A percentile compares a stretch with the other conserved stretches of the same genome.
Conservation (phyloP, 148 eudicot genomes). For the Chenopodium berlandieri region DNA sequence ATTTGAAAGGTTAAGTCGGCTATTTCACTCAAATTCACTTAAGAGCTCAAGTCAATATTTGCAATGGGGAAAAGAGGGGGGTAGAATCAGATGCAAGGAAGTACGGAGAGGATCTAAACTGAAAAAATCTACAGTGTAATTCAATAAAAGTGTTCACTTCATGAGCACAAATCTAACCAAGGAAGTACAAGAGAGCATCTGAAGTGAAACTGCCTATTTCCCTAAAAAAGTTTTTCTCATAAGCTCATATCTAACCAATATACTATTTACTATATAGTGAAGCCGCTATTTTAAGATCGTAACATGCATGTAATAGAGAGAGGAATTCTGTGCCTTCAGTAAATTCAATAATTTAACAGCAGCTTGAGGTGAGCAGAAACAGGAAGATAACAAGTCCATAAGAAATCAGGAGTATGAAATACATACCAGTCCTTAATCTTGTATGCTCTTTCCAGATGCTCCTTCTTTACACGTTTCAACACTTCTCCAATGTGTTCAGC, state of each 20-base stretch:
- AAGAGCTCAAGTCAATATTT: not conserved
- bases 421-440: conserved; percentile 70
- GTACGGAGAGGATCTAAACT: not conserved
- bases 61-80: not conserved
- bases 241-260: not conserved
- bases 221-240: not conserved
- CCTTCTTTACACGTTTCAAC: conserved; percentile 76
- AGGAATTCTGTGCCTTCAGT: not conserved
- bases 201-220: not conserved
- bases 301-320: not conserved
- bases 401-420: not conserved
- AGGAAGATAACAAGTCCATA: not conserved
- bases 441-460: conserved; percentile 77
- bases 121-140: not conserved
- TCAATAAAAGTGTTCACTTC: too few species aligned
- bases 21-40: not conserved
- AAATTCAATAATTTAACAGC: not conserved
- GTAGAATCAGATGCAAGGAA: not conserved
- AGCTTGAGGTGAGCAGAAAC: not conserved
- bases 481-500: conserved; percentile 92
- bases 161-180: too few species aligned
- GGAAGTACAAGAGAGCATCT: not conserved
- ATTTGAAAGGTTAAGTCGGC: too few species aligned
- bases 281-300: not conserved
- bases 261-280: not conserved